These are phyloP conservation scores for Cladosporium sp. DNA, from an alignment of 2,329 filamentous ascomycete species.

Conservation along the genomic window DNA sequence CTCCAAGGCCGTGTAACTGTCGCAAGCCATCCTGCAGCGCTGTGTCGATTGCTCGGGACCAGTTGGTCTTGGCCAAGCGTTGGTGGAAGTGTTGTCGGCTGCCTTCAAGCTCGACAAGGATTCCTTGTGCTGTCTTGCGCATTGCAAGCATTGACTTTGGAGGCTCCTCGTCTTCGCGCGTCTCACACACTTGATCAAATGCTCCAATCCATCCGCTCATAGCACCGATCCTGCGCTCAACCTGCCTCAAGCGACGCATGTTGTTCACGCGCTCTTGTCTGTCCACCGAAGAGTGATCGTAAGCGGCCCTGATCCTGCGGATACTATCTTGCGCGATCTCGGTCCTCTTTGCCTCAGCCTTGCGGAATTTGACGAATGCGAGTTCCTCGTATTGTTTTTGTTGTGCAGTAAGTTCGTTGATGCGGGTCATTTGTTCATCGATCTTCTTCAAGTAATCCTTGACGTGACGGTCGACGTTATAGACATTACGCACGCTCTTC, in stretches of 20 bases:
- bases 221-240: constrained; percentile 78
- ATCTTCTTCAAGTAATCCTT: constrained; percentile 99
- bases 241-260: constrained; percentile 76
- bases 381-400: constrained; percentile 81
- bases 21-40: constrained; percentile 79
- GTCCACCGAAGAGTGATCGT: constrained; percentile 72
- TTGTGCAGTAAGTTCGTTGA: constrained; percentile 90
- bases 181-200: constrained; percentile 77
- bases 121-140: constrained; percentile 82
- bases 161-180: constrained; percentile 61
- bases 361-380: constrained; percentile 84
- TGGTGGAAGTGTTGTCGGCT: constrained; percentile 90
- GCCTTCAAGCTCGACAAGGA: constrained; percentile 81
- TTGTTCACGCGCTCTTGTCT: constrained; percentile 71
- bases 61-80: constrained; percentile 70
- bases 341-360: constrained; percentile 82
- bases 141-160: constrained; percentile 67
- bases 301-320: constrained; percentile 72
- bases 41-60: constrained; percentile 83
- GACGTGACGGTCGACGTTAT: constrained; percentile 97
- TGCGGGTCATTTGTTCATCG: constrained; percentile 94
- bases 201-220: constrained; percentile 91
- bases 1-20: constrained; percentile 69
- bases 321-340: constrained; percentile 71
- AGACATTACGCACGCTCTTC: constrained; percentile 98